phyloP scores from a whole-genome alignment of 2,329 filamentous ascomycete species.

The Apiospora phragmitis region DNA sequence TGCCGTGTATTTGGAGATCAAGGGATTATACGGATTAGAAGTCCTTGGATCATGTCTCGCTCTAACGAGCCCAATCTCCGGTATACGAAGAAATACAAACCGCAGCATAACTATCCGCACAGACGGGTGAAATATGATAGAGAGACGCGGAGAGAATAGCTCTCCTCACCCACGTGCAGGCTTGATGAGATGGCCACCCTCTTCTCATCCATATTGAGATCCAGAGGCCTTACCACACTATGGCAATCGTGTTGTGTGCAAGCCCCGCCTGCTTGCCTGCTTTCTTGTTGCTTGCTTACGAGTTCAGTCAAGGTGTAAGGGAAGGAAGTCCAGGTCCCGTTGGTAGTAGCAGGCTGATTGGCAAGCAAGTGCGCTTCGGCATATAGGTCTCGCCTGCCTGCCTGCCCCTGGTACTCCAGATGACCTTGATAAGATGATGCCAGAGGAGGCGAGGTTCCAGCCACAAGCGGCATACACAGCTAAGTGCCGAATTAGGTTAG shows the following conservation, averaged over 20 bases:
- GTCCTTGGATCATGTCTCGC: not conserved
- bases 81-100: not conserved
- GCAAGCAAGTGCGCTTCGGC: not conserved
- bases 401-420: not conserved
- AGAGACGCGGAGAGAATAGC: not conserved
- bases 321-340: not conserved
- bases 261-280: not conserved
- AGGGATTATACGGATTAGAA: not conserved
- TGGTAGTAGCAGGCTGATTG: not conserved
- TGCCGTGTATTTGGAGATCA: not conserved
- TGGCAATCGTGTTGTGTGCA: not conserved
- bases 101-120: not conserved
- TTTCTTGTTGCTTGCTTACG: not conserved
- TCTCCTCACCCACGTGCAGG: not conserved
- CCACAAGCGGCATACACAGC: not conserved
- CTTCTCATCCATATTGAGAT: constrained; percentile 6
- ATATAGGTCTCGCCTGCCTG: not conserved
- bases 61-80: not conserved
- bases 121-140: not conserved
- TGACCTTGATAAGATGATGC: not conserved
- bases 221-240: not conserved
- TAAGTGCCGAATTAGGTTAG: not conserved
- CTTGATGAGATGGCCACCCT: not conserved
- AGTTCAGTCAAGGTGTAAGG: not conserved
- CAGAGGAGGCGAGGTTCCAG: not conserved